phyloP scores from a whole-genome alignment of 2,329 filamentous ascomycete species.

The Claviceps spartinae region DNA sequence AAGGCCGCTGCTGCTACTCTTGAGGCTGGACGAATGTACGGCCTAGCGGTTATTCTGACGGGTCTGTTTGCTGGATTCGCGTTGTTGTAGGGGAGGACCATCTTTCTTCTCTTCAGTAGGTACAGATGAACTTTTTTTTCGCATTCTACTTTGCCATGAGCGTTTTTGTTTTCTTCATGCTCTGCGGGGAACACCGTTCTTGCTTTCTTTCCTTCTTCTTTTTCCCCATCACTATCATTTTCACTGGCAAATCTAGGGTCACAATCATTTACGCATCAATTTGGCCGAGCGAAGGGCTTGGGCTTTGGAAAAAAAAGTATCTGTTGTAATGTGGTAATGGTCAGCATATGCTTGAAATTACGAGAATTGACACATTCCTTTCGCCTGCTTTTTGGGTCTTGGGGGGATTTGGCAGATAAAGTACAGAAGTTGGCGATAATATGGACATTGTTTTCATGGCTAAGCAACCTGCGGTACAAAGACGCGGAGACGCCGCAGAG shows the following conservation, averaged over 20 bases:
- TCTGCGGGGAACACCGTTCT: not conserved
- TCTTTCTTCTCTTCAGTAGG: not conserved
- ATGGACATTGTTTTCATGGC: too few relatives aligned
- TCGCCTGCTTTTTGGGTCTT: not conserved
- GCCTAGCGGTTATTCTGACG: constrained; percentile 24
- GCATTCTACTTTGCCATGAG: constrained; percentile 1
- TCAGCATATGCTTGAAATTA: not conserved
- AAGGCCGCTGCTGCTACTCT: constrained; percentile 17
- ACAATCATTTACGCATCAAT: not conserved
- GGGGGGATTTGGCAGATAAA: too few relatives aligned
- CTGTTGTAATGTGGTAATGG: not conserved
- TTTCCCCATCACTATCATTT: not conserved
- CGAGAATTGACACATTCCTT: not conserved
- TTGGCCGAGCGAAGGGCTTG: not conserved
- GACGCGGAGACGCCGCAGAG: too few relatives aligned
- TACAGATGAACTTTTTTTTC: not conserved
- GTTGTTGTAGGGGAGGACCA: constrained; percentile 17
- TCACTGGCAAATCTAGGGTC: not conserved
- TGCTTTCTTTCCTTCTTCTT: not conserved
- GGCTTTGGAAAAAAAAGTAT: too few relatives aligned
- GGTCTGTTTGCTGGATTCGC: constrained; percentile 28
- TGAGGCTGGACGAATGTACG: constrained; percentile 23
- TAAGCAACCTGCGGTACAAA: too few relatives aligned
- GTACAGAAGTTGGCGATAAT: too few relatives aligned
- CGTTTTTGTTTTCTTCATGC: not conserved